A percentile compares a stretch with the other conserved stretches of the same genome.
phyloP scores from a whole-genome alignment of 768 basidiomycete species.

The Mycena olivaceomarginata region DNA sequence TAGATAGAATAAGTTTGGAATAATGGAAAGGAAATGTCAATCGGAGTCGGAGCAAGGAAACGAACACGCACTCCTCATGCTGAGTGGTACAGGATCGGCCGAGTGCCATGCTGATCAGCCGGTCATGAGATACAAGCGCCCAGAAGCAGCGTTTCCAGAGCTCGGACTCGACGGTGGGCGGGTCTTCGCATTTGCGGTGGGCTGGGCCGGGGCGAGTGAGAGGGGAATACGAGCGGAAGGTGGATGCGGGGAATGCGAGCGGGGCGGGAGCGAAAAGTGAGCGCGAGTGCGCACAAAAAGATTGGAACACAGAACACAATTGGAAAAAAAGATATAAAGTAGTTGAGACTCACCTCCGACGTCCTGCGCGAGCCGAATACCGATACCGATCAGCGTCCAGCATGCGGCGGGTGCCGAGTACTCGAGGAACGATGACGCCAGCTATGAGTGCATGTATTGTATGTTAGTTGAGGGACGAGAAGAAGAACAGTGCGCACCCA shows the following conservation, averaged over 20 bases:
- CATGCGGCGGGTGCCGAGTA: slow-evolving; percentile 76
- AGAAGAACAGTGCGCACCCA: slow-evolving; percentile 58
- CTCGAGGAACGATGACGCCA: slow-evolving; percentile 71
- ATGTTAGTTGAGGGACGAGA: background rate
- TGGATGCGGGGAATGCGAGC: too few species aligned
- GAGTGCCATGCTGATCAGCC: slow-evolving; percentile 67
- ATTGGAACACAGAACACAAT: too few species aligned
- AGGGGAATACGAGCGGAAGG: too few species aligned
- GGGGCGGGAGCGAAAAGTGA: too few species aligned
- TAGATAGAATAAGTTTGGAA: background rate
- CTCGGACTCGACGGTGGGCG: slow-evolving; percentile 76
- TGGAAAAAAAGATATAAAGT: too few species aligned
- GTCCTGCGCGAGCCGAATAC: slow-evolving; percentile 34
- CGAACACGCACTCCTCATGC: slow-evolving; percentile 56
- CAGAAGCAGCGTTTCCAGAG: slow-evolving; percentile 84
- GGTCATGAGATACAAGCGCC: slow-evolving; percentile 62
- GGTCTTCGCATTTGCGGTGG: slow-evolving; percentile 48
- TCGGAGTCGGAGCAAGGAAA: background rate
- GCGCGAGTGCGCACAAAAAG: too few species aligned
- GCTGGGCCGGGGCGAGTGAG: background rate
- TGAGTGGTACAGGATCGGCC: slow-evolving; percentile 62
- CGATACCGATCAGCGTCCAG: slow-evolving; percentile 80
- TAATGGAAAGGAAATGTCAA: background rate
- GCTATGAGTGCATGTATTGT: slow-evolving; percentile 52
- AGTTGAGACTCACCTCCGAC: slow-evolving; percentile 1